Conservation (phyloP, 2,329 filamentous ascomycete species). For the Neonectria hederae region DNA sequence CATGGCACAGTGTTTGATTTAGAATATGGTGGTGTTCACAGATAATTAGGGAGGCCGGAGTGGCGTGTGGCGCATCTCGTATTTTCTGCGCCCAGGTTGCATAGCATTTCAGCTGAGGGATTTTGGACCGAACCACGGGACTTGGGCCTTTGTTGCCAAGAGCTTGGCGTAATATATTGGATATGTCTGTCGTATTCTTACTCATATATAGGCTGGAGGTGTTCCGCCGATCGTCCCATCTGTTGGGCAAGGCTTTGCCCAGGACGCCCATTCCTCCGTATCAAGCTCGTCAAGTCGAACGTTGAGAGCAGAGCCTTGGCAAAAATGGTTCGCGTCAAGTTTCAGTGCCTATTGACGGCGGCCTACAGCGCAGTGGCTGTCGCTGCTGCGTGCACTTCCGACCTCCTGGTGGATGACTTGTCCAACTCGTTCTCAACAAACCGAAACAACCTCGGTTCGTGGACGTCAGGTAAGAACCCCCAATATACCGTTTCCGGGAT, state of each 20-base stretch:
- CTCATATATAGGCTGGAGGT: constrained; percentile 1
- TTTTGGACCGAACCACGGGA: constrained; percentile 6
- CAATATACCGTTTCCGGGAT: background rate
- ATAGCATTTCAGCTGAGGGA: constrained; percentile 18
- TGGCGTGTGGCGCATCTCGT: too few species aligned
- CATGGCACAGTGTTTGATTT: too few species aligned
- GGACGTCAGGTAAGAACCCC: constrained; percentile 47
- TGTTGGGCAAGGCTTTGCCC: too few species aligned
- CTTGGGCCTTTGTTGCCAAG: constrained; percentile 17
- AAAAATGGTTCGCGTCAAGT: constrained; percentile 29
- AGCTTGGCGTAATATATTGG: background rate
- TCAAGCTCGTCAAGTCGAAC: background rate
- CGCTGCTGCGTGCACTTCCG: constrained; percentile 39
- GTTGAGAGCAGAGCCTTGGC: background rate
- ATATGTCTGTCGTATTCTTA: background rate
- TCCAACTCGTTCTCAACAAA: constrained; percentile 44
- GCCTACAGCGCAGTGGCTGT: constrained; percentile 26
- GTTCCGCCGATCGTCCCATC: background rate
- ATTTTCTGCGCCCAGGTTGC: background rate
- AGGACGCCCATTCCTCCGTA: background rate
- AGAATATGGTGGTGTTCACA: too few species aligned
- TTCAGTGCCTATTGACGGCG: constrained; percentile 23
- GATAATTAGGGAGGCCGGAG: too few species aligned
- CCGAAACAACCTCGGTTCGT: constrained; percentile 47
- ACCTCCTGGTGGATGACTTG: constrained; percentile 49